Evolutionary conservation across 139 green algal genomes (phyloP), one percentile per base, ranked within the genome.

Genomic region (Chlorella sp.): DNA sequence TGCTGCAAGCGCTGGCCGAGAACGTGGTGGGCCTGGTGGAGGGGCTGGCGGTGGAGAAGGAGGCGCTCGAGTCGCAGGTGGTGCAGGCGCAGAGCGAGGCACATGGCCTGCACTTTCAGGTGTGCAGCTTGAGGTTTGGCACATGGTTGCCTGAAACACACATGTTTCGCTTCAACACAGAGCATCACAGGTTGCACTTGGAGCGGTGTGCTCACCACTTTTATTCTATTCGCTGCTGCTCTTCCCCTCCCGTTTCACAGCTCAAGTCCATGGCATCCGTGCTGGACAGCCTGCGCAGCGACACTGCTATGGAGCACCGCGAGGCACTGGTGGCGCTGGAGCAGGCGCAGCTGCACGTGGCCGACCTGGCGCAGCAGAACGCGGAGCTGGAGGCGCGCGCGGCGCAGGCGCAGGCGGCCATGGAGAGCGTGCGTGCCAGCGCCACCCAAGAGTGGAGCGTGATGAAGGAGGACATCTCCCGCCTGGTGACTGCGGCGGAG

Each of bases 21-120:
- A 71, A 17, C 11, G 72, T 78, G 45, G 72, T 78, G 27, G 72
- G 60, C 36, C 35, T 78, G 58, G 59, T 78, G 31, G 72, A 78
- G 72, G 60, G 58, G 4, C 45, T 78, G 60, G 72, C 72, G 6
- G 61, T 63, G 36, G 60, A 78, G 59, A 78, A 78, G 46, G 72
- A 78, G 60, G 64, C 45, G 33, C 25, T 78, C 8, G 72, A 71
- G 46, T 71, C 72, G 15, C 41, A 71, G 35, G 71, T 78, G 72
- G 25, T 78, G 72, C 60, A 78, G 8, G 50, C 60, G 15, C 14
- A 5, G 14, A 46, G 71, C 43, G 72, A 78, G 33, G 43, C 60
- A 8, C 29, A n/a, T 0, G 35, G 63, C 46, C 72, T 78, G 61
- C 72, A 45, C 46, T 42, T 35, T 23, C 72, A 78, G 72, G 72